Conservation (phyloP, 2,329 filamentous ascomycete species). For the Neopestalotiopsis clavispora region DNA sequence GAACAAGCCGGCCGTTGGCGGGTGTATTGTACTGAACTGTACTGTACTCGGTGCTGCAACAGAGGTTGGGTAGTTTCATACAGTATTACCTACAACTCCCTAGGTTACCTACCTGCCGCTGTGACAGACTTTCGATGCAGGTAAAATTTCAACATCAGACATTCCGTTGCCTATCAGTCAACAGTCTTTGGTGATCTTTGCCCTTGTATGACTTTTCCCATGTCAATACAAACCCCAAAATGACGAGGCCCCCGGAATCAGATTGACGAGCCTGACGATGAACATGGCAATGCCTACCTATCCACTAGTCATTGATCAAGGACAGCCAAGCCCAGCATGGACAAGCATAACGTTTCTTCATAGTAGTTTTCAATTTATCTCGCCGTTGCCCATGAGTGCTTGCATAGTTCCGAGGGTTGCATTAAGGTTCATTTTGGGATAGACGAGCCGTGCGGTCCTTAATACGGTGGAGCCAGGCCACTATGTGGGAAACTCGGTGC, state of each 20-base stretch:
- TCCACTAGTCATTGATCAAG: not conserved
- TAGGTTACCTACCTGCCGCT: not conserved
- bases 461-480: slow-evolving; percentile 4
- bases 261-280: not conserved
- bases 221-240: not conserved
- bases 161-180: not conserved
- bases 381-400: not conserved
- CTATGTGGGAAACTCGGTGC: slow-evolving; percentile 14
- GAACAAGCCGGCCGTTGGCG: not conserved
- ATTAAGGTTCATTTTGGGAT: slow-evolving; percentile 13
- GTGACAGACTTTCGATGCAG: not conserved
- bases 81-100: not conserved
- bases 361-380: slow-evolving; percentile 7
- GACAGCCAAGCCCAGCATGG: not conserved
- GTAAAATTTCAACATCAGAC: not conserved
- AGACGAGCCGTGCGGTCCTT: not conserved
- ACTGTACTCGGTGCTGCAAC: not conserved
- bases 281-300: not conserved
- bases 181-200: not conserved
- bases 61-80: not conserved
- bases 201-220: not conserved
- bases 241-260: not conserved
- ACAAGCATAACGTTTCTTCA: not conserved
- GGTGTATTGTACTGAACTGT: not conserved
- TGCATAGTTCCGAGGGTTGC: slow-evolving; percentile 8